Percentiles rank a stretch among this genome's conserved stretches.
phyloP scores from a whole-genome alignment of 2,329 filamentous ascomycete genomes.

The Dactylellina parvicollis region DNA sequence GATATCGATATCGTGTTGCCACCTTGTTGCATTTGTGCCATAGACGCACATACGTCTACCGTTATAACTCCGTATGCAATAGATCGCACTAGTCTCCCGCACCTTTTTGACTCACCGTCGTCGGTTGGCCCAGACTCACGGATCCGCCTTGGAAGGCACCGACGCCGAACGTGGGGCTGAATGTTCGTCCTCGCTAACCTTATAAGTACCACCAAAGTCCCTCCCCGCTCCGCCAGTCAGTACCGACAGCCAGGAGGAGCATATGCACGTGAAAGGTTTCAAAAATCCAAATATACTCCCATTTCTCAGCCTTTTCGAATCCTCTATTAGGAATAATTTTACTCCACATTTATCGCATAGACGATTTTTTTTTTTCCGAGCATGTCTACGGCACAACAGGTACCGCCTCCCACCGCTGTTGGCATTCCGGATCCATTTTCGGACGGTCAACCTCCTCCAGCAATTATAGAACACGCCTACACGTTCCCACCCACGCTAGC shows the following conservation, averaged over 20 bases:
- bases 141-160: constrained; percentile 2
- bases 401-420: neutral
- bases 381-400: constrained; percentile 8
- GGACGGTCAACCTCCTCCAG: constrained; percentile 22
- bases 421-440: neutral
- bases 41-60: neutral
- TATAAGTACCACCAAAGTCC: constrained; percentile 9
- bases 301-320: neutral
- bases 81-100: constrained; percentile 1
- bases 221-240: too few species aligned
- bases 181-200: constrained; percentile 1
- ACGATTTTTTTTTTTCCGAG: too few species aligned
- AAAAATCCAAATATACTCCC: neutral
- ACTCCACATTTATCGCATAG: neutral
- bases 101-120: constrained; percentile 15
- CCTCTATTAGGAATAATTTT: too few species aligned
- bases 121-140: constrained; percentile 2
- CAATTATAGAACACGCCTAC: constrained; percentile 26
- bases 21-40: constrained; percentile 16
- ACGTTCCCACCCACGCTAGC: constrained; percentile 11
- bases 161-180: neutral
- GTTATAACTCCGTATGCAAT: too few species aligned
- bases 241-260: neutral
- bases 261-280: neutral
- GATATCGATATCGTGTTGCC: constrained; percentile 4